A percentile compares a stretch with the other conserved stretches of the same genome.
These are phyloP conservation scores for Serendipita sp. DNA, from an alignment of 768 basidiomycete genomes.

Conservation along the genomic window DNA sequence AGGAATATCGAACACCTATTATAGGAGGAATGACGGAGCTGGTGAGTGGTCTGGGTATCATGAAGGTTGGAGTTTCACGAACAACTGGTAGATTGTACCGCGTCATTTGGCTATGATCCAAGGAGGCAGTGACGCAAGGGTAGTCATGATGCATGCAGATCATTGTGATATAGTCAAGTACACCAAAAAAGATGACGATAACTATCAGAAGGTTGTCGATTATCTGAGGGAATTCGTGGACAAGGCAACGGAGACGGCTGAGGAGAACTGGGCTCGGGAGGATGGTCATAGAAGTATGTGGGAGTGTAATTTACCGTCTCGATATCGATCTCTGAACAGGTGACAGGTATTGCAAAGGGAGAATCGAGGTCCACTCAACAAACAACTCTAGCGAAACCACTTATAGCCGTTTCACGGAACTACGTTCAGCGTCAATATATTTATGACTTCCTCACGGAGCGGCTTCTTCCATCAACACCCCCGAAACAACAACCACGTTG, in stretches of 20 bases:
- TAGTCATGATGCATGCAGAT: background rate
- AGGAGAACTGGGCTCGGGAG: background rate
- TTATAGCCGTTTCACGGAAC: background rate
- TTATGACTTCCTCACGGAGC: background rate
- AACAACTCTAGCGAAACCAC: background rate
- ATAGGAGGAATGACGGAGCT: no score
- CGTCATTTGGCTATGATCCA: background rate
- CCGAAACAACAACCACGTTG: background rate
- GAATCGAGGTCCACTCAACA: background rate
- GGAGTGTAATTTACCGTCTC: background rate
- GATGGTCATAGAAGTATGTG: background rate
- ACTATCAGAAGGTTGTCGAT: background rate
- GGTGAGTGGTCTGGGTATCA: no score
- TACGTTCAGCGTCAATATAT: background rate
- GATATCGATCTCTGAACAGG: background rate
- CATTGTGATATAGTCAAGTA: background rate
- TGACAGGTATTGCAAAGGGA: background rate
- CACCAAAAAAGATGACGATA: background rate
- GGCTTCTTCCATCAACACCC: background rate
- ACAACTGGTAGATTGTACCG: background rate
- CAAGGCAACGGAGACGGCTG: background rate
- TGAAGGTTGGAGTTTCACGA: no score
- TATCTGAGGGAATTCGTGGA: background rate
- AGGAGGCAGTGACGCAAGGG: background rate
- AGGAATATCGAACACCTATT: no score